These are phyloP conservation scores for Nissolia schottii DNA, from an alignment of 306 rosid genomes.

Conservation along the genomic window DNA sequence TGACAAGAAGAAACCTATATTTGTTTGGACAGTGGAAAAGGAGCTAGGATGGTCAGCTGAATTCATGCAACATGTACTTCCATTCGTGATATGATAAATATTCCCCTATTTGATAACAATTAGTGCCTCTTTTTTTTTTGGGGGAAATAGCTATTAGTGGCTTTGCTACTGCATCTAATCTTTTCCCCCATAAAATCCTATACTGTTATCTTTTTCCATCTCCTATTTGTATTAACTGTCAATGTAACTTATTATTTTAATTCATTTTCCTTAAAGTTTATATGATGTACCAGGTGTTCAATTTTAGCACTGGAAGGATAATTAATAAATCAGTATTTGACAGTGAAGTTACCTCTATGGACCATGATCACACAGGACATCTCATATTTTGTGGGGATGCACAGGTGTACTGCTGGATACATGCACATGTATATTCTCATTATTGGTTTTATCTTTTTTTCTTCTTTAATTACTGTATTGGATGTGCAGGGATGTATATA, in stretches of 20 bases:
- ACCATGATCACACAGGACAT: conserved; percentile 86
- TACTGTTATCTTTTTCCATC: not conserved
- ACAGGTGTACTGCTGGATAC: conserved; percentile 44
- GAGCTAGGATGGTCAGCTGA: conserved; percentile 4
- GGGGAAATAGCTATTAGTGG: not conserved
- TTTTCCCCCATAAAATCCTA: not conserved
- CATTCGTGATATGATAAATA: conserved; percentile 2
- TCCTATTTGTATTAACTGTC: not conserved
- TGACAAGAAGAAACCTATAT: not conserved
- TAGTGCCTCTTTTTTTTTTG: too few species aligned
- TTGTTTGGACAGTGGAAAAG: not conserved
- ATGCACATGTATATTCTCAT: conserved; percentile 6
- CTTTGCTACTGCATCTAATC: not conserved
- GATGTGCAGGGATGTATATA: conserved; percentile 74
- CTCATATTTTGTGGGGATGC: conserved; percentile 87
- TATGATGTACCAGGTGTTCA: conserved; percentile 64
- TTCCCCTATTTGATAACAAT: not conserved
- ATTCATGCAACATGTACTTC: conserved; percentile 1
- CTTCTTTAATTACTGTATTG: conserved; percentile 31
- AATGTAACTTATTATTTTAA: not conserved
- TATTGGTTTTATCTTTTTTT: conserved; percentile 16
- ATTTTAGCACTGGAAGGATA: conserved; percentile 95
- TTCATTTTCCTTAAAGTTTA: not conserved
- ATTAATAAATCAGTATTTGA: conserved; percentile 67
- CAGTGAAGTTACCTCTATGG: conserved; percentile 87